Percentiles rank a stretch among this genome's conserved stretches.
Evolutionary conservation across 2,329 filamentous ascomycete genomes (phyloP).

Genomic region (Lachnellula subtilissima): DNA sequence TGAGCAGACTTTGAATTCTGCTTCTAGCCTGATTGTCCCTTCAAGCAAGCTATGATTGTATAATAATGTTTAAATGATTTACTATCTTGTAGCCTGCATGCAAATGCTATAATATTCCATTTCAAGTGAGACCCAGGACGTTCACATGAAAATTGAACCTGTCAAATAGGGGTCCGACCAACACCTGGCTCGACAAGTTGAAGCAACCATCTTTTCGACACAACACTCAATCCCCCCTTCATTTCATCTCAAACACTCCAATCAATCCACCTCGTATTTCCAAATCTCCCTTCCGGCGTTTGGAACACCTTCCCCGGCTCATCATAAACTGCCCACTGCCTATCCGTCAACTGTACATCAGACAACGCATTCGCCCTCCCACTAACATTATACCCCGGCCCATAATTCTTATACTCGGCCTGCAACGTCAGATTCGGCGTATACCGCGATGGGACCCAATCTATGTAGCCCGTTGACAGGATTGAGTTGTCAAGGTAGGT

Average conservation of each 20-base stretch:
- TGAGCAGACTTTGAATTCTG: constrained; percentile 58
- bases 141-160: too few species aligned
- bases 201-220: neutral
- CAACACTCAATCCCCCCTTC: neutral
- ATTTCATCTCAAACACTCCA: constrained; percentile 9
- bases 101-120: neutral
- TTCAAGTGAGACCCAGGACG: too few species aligned
- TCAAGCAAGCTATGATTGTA: constrained; percentile 46
- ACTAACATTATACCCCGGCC: constrained; percentile 45
- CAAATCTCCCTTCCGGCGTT: constrained; percentile 17
- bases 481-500: constrained; percentile 47
- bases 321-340: constrained; percentile 14
- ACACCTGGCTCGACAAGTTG: too few species aligned
- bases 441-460: constrained; percentile 34
- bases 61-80: constrained; percentile 1
- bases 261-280: constrained; percentile 25
- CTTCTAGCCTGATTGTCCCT: constrained; percentile 49
- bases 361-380: constrained; percentile 29
- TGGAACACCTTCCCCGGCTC: constrained; percentile 21
- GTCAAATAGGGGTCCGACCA: too few species aligned
- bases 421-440: constrained; percentile 39
- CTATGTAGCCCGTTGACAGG: constrained; percentile 41
- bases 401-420: constrained; percentile 45
- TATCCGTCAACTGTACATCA: constrained; percentile 17
- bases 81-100: neutral